These are phyloP conservation scores for Spathaspora hagerdaliae DNA, from an alignment of 805 yeast genomes.

Conservation along the genomic window DNA sequence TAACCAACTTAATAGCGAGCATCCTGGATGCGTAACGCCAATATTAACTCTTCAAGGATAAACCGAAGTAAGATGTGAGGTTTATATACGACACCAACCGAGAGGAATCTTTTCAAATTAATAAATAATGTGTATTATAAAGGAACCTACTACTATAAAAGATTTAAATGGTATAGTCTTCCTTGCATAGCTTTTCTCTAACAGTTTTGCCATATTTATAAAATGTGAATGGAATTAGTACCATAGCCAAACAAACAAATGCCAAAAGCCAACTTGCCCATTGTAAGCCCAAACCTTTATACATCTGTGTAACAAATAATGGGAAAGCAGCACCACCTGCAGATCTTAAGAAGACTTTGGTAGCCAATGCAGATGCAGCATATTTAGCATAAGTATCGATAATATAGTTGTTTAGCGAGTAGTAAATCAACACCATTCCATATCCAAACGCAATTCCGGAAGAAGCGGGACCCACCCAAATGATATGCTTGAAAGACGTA, in stretches of 20 bases:
- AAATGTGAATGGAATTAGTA: constrained; percentile 65
- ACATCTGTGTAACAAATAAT: constrained; percentile 77
- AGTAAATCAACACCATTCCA: constrained; percentile 59
- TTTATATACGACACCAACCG: no score
- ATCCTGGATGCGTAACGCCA: no score
- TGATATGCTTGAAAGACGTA: constrained; percentile 62
- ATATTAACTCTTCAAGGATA: no score
- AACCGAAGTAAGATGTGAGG: no score
- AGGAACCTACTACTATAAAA: no score
- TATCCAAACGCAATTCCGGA: constrained; percentile 58
- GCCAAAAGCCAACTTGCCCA: constrained; percentile 84
- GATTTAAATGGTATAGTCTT: constrained; percentile 41
- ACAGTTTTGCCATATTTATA: constrained; percentile 61
- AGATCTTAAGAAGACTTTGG: constrained; percentile 74
- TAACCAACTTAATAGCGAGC: no score
- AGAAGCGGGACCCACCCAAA: constrained; percentile 63
- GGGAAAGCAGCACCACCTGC: constrained; percentile 90
- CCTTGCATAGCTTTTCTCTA: constrained; percentile 64
- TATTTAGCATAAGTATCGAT: constrained; percentile 83
- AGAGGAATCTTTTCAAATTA: no score
- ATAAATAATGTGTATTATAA: no score
- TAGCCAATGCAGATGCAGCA: constrained; percentile 79
- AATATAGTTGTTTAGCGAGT: constrained; percentile 70
- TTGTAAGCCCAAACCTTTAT: constrained; percentile 63
- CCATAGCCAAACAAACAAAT: constrained; percentile 74